These are phyloP conservation scores for Pseudocercospora crystallina DNA, from an alignment of 2,329 filamentous ascomycete genomes.

Conservation along the genomic window DNA sequence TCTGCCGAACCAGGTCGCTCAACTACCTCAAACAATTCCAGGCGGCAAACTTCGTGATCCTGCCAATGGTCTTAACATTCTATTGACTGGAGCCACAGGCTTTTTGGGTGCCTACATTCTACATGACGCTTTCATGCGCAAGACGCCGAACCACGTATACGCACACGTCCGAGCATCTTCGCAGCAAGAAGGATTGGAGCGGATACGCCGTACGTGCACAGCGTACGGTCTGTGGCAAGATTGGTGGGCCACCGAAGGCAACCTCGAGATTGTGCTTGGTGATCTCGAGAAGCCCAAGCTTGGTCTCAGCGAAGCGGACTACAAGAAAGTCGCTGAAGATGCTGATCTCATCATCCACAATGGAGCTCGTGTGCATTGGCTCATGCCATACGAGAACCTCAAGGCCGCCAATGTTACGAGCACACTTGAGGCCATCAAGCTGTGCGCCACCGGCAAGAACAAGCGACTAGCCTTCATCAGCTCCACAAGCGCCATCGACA, in stretches of 20 bases:
- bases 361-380: conserved; percentile 77
- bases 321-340: conserved; percentile 63
- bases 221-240: conserved; percentile 80
- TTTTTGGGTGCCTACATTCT: conserved; percentile 84
- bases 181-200: conserved; percentile 58
- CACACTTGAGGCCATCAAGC: conserved; percentile 71
- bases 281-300: conserved; percentile 72
- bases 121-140: conserved; percentile 67
- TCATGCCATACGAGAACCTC: conserved; percentile 72
- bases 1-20: conserved; percentile 50
- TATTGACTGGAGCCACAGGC: conserved; percentile 86
- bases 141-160: conserved; percentile 59
- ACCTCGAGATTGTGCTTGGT: conserved; percentile 67
- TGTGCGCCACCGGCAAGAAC: conserved; percentile 74
- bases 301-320: conserved; percentile 66
- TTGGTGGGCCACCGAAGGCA: conserved; percentile 59
- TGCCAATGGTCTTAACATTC: conserved; percentile 49
- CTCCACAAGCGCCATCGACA: conserved; percentile 81
- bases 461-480: conserved; percentile 81
- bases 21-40: conserved; percentile 47
- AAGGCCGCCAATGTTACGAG: conserved; percentile 75
- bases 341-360: conserved; percentile 76
- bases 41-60: conserved; percentile 28
- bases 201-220: conserved; percentile 66
- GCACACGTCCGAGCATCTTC: conserved; percentile 73